Evolutionary conservation across 192 early-diverging fungal genomes (phyloP).

Genomic region (Coemansia sp.): DNA sequence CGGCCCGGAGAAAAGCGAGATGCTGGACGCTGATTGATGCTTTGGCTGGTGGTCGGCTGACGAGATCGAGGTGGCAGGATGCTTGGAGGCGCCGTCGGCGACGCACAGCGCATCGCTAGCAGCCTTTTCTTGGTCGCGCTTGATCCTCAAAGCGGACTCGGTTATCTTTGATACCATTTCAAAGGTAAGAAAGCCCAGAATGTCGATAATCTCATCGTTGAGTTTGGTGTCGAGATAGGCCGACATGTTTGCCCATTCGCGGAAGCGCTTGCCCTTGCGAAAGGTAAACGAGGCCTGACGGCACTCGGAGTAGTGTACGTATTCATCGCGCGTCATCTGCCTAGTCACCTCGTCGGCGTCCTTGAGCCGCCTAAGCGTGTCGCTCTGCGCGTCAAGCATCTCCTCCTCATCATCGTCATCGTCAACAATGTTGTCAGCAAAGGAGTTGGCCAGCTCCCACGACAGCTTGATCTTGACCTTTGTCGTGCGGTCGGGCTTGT

Average conservation of each 20-base stretch:
- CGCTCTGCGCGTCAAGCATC: constrained; percentile 77
- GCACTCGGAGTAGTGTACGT: constrained; percentile 97
- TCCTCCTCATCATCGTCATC: constrained; percentile 89
- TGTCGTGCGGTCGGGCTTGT: constrained; percentile 52
- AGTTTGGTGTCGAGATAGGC: constrained; percentile 84
- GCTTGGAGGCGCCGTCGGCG: constrained; percentile 6
- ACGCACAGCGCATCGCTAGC: constrained; percentile 22
- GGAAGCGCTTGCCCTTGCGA: constrained; percentile 87
- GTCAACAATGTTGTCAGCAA: constrained; percentile 69
- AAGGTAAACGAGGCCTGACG: constrained; percentile 97
- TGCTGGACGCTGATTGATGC: constrained; percentile 20
- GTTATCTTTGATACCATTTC: constrained; percentile 93
- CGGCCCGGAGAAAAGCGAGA: constrained; percentile 74
- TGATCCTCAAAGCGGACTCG: constrained; percentile 77
- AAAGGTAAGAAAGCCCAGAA: constrained; percentile 90
- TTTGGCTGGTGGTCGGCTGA: constrained; percentile 14
- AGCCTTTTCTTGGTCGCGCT: constrained; percentile 60
- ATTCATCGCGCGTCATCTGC: constrained; percentile 97
- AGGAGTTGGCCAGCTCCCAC: constrained; percentile 87
- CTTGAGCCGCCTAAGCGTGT: constrained; percentile 77
- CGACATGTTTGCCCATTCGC: constrained; percentile 93
- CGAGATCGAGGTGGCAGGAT: constrained; percentile 1
- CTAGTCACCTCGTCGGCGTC: constrained; percentile 89
- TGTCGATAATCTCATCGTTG: constrained; percentile 92
- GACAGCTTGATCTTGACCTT: constrained; percentile 81